Evolutionary conservation across 768 basidiomycete genomes (phyloP), one percentile per base, ranked within the genome.

Genomic region (Lactarius quietus): DNA sequence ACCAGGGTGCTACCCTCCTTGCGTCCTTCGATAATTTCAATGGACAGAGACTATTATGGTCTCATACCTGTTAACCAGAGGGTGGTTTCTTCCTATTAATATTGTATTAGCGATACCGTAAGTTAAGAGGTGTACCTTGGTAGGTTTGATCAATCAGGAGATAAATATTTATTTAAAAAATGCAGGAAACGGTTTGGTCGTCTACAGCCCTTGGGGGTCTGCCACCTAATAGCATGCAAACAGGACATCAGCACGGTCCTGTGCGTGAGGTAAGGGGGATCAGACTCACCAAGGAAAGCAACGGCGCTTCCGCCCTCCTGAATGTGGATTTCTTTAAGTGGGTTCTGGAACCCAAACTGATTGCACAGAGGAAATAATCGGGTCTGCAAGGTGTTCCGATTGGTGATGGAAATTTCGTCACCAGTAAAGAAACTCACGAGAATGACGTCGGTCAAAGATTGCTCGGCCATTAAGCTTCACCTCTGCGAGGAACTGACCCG

Each of bases 201-300:
- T 29, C 15, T 28, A 53, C 15, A 9, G 28, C 20, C 29, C 23
- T 20, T 18, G 29, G 53, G 77, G 15, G 60, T 85, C 83, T 81
- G 12, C 80, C 79, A 66, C 65, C 61, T 66, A 51, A 26, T 15
- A 15, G 29, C 7, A 26, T 33, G 53, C 17, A 26, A 62, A 10
- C n/a, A 18, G 26, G 9, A 8, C 20, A 33, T 54, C 28, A 38
- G 36, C 56, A 57, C 23, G 15, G 36, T 8, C 56, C 36, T 57
- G 5, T n/a, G 53, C 20, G 23, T 20, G 23, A 20, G 14, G 28
- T n/a, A n/a, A 6, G 9, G 5, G 18, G 10, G 6, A 23, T 6
- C n/a, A 26, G 18, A 56, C 58, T 33, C 51, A 64, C 66, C 66
- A 3, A 60, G 58, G 31, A 63, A 68, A 26, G 60, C 29, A 20